Evolutionary conservation across 2,329 filamentous ascomycete species (phyloP).

Genomic region (Aspergillus awamori): DNA sequence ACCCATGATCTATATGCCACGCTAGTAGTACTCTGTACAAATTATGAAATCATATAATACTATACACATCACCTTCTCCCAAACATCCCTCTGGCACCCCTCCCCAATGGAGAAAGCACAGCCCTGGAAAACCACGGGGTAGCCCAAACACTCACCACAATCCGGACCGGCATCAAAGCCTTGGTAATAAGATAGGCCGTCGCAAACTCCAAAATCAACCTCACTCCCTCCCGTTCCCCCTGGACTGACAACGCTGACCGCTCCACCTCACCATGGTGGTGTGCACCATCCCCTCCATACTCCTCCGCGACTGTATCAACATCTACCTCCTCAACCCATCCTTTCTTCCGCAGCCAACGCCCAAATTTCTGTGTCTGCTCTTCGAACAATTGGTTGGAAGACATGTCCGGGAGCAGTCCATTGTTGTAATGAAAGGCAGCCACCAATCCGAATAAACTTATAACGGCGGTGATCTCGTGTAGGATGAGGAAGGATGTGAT

Average conservation of each 20-base stretch:
- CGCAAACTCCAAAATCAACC: conserved; percentile 69
- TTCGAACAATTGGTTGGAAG: conserved; percentile 41
- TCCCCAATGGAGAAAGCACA: conserved; percentile 56
- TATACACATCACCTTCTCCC: conserved; percentile 26
- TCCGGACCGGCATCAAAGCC: conserved; percentile 73
- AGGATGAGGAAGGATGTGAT: conserved; percentile 83
- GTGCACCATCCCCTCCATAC: conserved; percentile 28
- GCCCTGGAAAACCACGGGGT: conserved; percentile 88
- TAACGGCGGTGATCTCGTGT: conserved; percentile 86
- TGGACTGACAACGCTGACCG: neutral
- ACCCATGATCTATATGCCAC: conserved; percentile 6
- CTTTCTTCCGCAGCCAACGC: conserved; percentile 73
- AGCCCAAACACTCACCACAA: conserved; percentile 79
- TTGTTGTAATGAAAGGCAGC: conserved; percentile 77
- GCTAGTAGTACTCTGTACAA: neutral
- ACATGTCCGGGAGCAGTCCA: conserved; percentile 64
- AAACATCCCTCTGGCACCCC: conserved; percentile 44
- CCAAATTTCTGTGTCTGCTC: conserved; percentile 75
- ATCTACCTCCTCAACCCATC: conserved; percentile 67
- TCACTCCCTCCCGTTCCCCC: conserved; percentile 49
- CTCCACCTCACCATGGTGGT: neutral
- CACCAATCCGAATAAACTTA: conserved; percentile 76
- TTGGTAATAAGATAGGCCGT: conserved; percentile 93
- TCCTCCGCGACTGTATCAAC: conserved; percentile 47
- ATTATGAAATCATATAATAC: neutral